Percentiles rank a stretch among this genome's conserved stretches.
Conservation (phyloP, 2,329 filamentous ascomycete genomes). For the Dothiorella sarmentorum region DNA sequence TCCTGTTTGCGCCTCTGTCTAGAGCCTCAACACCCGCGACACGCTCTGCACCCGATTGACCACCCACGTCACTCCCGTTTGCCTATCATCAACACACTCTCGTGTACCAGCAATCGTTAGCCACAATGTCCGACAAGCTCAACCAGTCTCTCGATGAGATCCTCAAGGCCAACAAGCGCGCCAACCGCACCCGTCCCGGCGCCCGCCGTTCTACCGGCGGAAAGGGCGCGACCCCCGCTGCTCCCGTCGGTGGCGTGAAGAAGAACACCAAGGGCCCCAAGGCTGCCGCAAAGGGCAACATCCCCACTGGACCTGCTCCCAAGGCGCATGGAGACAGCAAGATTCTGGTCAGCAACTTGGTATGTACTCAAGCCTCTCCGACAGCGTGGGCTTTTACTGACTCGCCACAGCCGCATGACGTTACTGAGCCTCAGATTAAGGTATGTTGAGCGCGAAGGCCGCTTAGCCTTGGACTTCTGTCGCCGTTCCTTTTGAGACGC, state of each 20-base stretch:
- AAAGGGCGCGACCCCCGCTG: constrained; percentile 55
- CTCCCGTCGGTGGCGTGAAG: constrained; percentile 80
- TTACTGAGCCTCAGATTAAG: constrained; percentile 97
- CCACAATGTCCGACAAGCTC: constrained; percentile 78
- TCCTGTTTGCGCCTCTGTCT: not conserved
- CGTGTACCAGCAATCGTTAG: not conserved
- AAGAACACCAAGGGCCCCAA: constrained; percentile 66
- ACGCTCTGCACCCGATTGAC: constrained; percentile 2
- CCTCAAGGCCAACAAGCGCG: constrained; percentile 68
- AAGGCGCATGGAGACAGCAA: constrained; percentile 72
- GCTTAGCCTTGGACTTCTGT: constrained; percentile 38
- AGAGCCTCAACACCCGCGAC: not conserved
- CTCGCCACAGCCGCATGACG: constrained; percentile 76
- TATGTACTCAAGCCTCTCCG: constrained; percentile 50
- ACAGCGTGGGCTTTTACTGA: constrained; percentile 44
- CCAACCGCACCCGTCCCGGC: constrained; percentile 48
- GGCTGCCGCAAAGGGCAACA: constrained; percentile 54
- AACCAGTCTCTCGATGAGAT: constrained; percentile 98
- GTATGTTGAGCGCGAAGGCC: constrained; percentile 77
- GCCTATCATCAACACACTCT: constrained; percentile 20
- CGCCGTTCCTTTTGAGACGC: constrained; percentile 25
- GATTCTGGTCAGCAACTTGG: constrained; percentile 97
- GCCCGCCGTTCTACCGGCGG: constrained; percentile 46
- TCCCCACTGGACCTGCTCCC: constrained; percentile 61
- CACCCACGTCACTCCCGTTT: constrained; percentile 10